Percentiles rank a stretch among this genome's conserved stretches.
Evolutionary conservation across 768 basidiomycete species (phyloP).

Genomic region (Amanita phalloides): DNA sequence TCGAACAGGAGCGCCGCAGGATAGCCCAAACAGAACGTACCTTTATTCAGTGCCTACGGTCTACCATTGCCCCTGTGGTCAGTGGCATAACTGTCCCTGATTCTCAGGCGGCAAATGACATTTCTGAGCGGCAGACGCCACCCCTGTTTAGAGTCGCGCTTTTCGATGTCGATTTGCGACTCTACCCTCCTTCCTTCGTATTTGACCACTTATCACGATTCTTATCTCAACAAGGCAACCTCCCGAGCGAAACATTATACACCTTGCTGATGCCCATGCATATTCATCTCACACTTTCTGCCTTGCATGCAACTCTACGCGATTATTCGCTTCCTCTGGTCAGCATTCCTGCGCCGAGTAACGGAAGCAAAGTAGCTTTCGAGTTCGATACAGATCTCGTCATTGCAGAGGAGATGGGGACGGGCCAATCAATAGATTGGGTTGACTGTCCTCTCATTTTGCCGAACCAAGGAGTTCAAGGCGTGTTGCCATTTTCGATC

Average conservation of each 20-base stretch:
- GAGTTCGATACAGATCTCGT: constrained; percentile 71
- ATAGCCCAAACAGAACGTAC: constrained; percentile 37
- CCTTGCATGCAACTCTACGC: constrained; percentile 55
- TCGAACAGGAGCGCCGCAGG: constrained; percentile 34
- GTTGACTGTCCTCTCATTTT: constrained; percentile 56
- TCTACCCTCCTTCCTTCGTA: constrained; percentile 53
- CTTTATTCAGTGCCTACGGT: constrained; percentile 34
- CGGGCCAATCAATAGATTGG: constrained; percentile 57
- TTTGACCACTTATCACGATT: constrained; percentile 46
- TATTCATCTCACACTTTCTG: constrained; percentile 53
- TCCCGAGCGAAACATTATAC: constrained; percentile 63
- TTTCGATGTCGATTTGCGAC: constrained; percentile 41
- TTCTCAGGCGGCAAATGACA: constrained; percentile 33
- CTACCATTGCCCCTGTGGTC: constrained; percentile 15
- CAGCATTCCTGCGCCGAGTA: constrained; percentile 46
- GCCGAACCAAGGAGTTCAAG: constrained; percentile 38
- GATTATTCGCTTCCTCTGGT: constrained; percentile 86
- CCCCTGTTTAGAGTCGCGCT: constrained; percentile 67
- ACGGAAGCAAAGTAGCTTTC: constrained; percentile 32
- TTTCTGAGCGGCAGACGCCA: constrained; percentile 23
- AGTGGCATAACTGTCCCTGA: constrained; percentile 18
- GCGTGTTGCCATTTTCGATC: constrained; percentile 43
- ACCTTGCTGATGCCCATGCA: constrained; percentile 79
- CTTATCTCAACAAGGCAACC: constrained; percentile 56
- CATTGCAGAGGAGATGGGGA: constrained; percentile 80